Evolutionary conservation across 2,329 filamentous ascomycete species (phyloP), one percentile per base, ranked within the genome.

Genomic region (Didymosphaeria variabile): DNA sequence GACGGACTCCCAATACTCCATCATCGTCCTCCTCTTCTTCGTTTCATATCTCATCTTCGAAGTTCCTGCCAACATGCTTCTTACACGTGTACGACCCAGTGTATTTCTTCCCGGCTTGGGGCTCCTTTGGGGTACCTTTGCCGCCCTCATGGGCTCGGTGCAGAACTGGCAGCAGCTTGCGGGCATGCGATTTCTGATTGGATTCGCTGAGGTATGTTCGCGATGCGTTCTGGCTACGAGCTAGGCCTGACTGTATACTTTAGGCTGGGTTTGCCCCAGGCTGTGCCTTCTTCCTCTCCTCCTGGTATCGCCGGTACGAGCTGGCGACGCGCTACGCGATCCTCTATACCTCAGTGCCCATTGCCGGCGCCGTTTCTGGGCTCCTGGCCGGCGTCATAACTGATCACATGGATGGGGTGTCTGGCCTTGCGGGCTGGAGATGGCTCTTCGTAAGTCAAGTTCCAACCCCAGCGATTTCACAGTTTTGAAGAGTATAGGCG

Each of bases 31-130:
- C 36, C 90, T 96, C 68, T 97, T 97, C 81, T 97, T 96, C 80
- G 84, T 96, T 53, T 93, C 91, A 0, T 97, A 97, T 75, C 85
- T 91, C 2, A 79, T 93, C 36, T 93, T 92, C 64, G 92, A 95
- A 75, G 88, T 29, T 29, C 26, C 26, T 6, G 26, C 26, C 26
- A 29, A 97, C 74, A 82, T 94, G 50, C 79, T 97, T 26, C 87
- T 97, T 61, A 97, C 96, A 79, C 85, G 84, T 19, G 81, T 92
- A 63, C 85, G 88, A 1, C 93, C 93, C 88, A 29, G 26, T 32
- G 72, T 74, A 65, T 61, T 68, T 68, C 17, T 26, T n/a, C 36
- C 26, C 26, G 26, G 26, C 26, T 6, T 29, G 26, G 26, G 26
- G 6, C 26, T 29, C 26, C 26, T 29, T 29, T 29, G 26, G 26